These are phyloP conservation scores for Cryptococcus deneoformans DNA, from an alignment of 1,284 basidiomycete species.

Conservation along the genomic window DNA sequence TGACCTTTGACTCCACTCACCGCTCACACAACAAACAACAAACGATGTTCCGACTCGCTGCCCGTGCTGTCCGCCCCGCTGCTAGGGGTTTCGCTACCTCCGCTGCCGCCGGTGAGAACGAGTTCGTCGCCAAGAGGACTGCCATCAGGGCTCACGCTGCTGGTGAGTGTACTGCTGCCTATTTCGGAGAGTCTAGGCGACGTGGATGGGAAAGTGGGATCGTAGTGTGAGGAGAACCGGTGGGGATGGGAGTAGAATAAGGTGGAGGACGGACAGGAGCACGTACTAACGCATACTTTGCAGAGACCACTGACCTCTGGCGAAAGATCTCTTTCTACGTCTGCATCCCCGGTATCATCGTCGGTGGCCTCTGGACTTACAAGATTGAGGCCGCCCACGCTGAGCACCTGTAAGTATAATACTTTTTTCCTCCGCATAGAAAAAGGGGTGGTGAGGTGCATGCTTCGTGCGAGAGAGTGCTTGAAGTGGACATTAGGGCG, in stretches of 20 bases:
- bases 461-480: background rate
- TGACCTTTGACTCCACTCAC: conserved; percentile 1
- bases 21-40: conserved; percentile 3
- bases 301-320: conserved; percentile 47
- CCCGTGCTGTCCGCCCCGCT: conserved; percentile 20
- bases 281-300: background rate
- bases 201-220: background rate
- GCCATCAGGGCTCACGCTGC: conserved; percentile 41
- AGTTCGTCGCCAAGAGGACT: conserved; percentile 35
- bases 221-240: background rate
- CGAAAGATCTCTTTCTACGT: conserved; percentile 45
- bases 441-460: background rate
- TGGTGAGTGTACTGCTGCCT: conserved; percentile 24
- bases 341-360: conserved; percentile 40
- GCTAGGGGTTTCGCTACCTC: conserved; percentile 17
- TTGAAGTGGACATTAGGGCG: background rate
- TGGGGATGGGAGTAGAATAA: background rate
- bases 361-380: conserved; percentile 38
- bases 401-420: conserved; percentile 16
- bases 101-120: conserved; percentile 25
- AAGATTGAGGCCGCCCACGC: conserved; percentile 44
- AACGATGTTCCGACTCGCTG: conserved; percentile 23
- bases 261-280: background rate
- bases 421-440: no score
- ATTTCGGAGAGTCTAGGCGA: background rate